Percentiles rank a stretch among this genome's conserved stretches.
phyloP scores from a whole-genome alignment of 495 filamentous ascomycete species.

The Evernia prunastri region DNA sequence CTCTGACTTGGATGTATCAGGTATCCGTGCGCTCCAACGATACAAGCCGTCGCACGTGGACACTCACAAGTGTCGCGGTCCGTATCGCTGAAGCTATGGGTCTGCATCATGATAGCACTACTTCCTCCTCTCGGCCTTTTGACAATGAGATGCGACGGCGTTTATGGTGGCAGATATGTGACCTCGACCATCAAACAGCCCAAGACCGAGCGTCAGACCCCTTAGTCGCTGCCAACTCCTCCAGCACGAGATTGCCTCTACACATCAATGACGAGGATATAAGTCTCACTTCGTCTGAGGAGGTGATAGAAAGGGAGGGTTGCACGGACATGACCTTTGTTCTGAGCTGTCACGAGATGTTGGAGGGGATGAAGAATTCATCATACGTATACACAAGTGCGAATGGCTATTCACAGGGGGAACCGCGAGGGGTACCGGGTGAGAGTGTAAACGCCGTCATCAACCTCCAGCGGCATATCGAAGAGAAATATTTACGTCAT shows the following conservation, averaged over 20 bases:
- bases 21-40: slow-evolving; percentile 4
- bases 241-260: slow-evolving; percentile 53
- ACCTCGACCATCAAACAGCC: slow-evolving; percentile 62
- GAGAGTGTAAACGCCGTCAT: slow-evolving; percentile 1
- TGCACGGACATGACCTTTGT: not conserved
- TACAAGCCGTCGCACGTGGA: slow-evolving; percentile 35
- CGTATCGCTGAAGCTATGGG: slow-evolving; percentile 62
- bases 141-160: slow-evolving; percentile 62
- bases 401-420: not conserved
- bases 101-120: slow-evolving; percentile 44
- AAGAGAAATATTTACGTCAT: slow-evolving; percentile 13
- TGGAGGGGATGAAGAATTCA: not conserved
- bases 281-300: not conserved
- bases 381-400: slow-evolving; percentile 7
- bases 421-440: not conserved
- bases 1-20: not conserved
- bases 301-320: not conserved
- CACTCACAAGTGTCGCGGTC: slow-evolving; percentile 37
- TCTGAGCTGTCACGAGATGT: slow-evolving; percentile 16
- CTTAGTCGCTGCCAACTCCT: slow-evolving; percentile 51
- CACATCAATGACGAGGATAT: slow-evolving; percentile 37
- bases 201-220: slow-evolving; percentile 70
- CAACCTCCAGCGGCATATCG: slow-evolving; percentile 3
- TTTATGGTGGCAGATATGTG: slow-evolving; percentile 70
- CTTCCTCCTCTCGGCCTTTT: slow-evolving; percentile 33